Conservation (phyloP, 73 alveolate species). For the Paramecium biaurelia region DNA sequence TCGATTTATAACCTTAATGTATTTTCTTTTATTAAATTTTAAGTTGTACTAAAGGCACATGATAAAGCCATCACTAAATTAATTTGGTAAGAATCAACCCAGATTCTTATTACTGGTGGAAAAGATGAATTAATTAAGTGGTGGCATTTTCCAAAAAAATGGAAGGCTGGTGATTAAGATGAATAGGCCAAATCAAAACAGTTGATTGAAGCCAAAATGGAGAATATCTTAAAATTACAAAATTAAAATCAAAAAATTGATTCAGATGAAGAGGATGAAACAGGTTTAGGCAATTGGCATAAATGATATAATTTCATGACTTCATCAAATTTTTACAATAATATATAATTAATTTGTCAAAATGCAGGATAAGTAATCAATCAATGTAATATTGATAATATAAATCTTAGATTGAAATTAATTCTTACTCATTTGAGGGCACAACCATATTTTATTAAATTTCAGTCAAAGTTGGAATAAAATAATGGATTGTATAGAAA, state of each 20-base stretch:
- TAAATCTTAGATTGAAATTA: not conserved
- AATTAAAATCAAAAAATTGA: not conserved
- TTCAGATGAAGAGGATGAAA: conserved; percentile 33
- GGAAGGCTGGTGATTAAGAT: not conserved
- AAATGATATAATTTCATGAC: conserved; percentile 1
- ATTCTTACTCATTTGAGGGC: not conserved
- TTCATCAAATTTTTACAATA: not conserved
- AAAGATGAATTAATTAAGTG: conserved; percentile 8
- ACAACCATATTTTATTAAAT: not conserved
- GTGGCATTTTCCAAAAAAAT: conserved; percentile 48
- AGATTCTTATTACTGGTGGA: conserved; percentile 31
- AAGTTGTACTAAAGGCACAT: conserved; percentile 63
- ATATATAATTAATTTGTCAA: not conserved
- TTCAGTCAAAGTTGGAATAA: not conserved
- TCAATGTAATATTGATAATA: not conserved
- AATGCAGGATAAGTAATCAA: not conserved
- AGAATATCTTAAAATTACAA: not conserved
- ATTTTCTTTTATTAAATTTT: not conserved
- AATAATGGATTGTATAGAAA: conserved; percentile 44
- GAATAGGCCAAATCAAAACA: not conserved
- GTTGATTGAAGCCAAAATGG: conserved; percentile 19
- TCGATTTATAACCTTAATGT: conserved; percentile 51
- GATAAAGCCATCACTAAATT: conserved; percentile 55
- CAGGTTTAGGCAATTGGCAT: conserved; percentile 33
- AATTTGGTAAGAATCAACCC: conserved; percentile 45